phyloP scores from a whole-genome alignment of 768 basidiomycete genomes.

The Mycena albidolilacea region DNA sequence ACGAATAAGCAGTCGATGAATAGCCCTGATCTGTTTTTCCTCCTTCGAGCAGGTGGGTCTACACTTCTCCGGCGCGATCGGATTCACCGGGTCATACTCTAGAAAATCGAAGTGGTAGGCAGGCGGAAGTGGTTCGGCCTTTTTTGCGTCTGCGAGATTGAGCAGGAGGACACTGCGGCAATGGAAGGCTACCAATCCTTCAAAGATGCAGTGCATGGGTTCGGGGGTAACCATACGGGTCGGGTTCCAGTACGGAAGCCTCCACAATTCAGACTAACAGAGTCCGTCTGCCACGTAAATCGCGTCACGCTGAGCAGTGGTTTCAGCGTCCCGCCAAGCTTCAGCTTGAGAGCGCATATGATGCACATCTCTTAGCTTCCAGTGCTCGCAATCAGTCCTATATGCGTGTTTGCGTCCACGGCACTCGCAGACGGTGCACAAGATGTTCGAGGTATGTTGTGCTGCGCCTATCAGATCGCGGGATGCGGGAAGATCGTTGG shows the following conservation, averaged over 20 bases:
- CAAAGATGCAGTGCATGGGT: constrained; percentile 47
- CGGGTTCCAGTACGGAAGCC: constrained; percentile 49
- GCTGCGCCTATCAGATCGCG: constrained; percentile 42
- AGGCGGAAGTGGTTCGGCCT: background rate
- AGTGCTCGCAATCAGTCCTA: constrained; percentile 30
- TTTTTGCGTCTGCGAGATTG: background rate
- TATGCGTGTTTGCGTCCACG: constrained; percentile 15
- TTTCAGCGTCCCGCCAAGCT: constrained; percentile 28
- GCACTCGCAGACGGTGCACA: constrained; percentile 46
- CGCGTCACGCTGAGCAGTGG: constrained; percentile 28
- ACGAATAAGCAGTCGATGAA: background rate
- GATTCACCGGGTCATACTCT: background rate
- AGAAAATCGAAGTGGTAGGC: background rate
- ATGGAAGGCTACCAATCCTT: constrained; percentile 37
- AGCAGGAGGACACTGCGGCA: constrained; percentile 32
- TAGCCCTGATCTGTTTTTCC: background rate
- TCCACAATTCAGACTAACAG: constrained; percentile 41
- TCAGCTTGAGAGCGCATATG: constrained; percentile 15
- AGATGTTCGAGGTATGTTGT: constrained; percentile 36
- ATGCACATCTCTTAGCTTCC: constrained; percentile 20
- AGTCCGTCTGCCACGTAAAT: constrained; percentile 39
- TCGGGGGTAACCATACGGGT: constrained; percentile 43
- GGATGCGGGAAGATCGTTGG: constrained; percentile 47
- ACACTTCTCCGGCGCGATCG: background rate
- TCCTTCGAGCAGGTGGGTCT: background rate